Base-by-base conservation (phyloP, 2,329 filamentous ascomycete species). In the Fonsecaea multimorphosa region DNA sequence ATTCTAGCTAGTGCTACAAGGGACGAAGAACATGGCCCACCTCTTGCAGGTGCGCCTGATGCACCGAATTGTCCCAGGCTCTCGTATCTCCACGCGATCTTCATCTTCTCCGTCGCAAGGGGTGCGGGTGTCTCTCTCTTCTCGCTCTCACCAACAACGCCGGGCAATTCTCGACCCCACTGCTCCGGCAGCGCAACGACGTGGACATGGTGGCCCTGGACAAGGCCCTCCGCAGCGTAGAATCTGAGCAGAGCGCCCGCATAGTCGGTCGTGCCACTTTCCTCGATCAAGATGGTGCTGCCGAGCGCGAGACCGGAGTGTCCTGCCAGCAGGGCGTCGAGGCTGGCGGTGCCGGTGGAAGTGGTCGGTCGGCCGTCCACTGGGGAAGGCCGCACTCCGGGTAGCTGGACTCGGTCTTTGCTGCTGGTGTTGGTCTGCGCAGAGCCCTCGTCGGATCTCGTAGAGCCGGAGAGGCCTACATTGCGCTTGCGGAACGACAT, bases 31-130 rank as follows among this genome's bases (percentile, higher is more conserved):
- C 38, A 27, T 67, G 62, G 3, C 85, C 78, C 83, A 90, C 89
- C 88, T 88, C 87, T 85, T 73, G 80, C 81, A 66, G 81, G 81
- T 67, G 80, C 77, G 59, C 83, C 79, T 65, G 83, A n/a, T n/a
- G n/a, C 84, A 49, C 87, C 87, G 72, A 88, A 89, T 70, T 90
- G 89, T 16, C 91, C 90, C 60, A 98, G 78, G 36, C 88, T 86
- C 78, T 98, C 93, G 79, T 99, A 99, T 77, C 95, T 86, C 95
- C 95, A 99, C 2, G 95, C 95, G 81, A 99, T 99, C 81, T 97
- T 98, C 95, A 99, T 98, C 78, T 89, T 93, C 68, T 94, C 91
- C 14, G 84, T 83, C 70, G 74, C 76, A 8, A 31, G 3, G 29
- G 29, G 29, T 31, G 29, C 8, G 9, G 74, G 73, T 63, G 78